A percentile compares a stretch with the other conserved stretches of the same genome.
Conservation (phyloP, 2,329 filamentous ascomycete genomes). For the Chaetomium strumarium region DNA sequence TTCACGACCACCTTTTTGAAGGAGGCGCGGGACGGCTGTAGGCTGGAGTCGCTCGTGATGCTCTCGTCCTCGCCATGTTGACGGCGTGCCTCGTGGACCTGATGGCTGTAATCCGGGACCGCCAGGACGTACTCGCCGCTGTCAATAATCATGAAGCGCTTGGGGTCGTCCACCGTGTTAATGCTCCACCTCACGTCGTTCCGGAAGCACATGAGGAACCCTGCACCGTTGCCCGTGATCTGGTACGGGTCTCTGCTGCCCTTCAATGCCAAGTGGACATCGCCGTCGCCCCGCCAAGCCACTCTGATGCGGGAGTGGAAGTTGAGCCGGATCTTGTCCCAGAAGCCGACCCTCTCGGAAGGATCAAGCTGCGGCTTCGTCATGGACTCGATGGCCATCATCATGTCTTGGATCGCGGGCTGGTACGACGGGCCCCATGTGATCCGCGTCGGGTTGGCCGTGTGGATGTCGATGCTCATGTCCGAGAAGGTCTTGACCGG, state of each 20-base stretch:
- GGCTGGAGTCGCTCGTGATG: conserved; percentile 55
- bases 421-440: conserved; percentile 98
- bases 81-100: conserved; percentile 63
- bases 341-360: conserved; percentile 92
- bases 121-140: conserved; percentile 94
- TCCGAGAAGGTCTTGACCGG: conserved; percentile 96
- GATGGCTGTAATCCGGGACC: conserved; percentile 85
- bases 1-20: conserved; percentile 99
- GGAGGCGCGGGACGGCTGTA: conserved; percentile 66
- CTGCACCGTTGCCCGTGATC: conserved; percentile 85
- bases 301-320: conserved; percentile 89
- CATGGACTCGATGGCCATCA: conserved; percentile 98
- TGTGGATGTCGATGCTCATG: conserved; percentile 88
- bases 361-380: conserved; percentile 92
- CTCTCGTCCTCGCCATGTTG: conserved; percentile 51
- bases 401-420: conserved; percentile 97
- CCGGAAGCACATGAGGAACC: conserved; percentile 98
- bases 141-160: conserved; percentile 90
- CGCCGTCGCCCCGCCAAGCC: conserved; percentile 90
- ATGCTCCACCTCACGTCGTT: conserved; percentile 87
- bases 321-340: conserved; percentile 94
- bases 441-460: conserved; percentile 81
- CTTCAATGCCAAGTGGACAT: conserved; percentile 90
- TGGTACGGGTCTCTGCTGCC: conserved; percentile 88
- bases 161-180: conserved; percentile 77